Base-by-base conservation (phyloP, 768 basidiomycete species). In the Leccinum subtestaceum region DNA sequence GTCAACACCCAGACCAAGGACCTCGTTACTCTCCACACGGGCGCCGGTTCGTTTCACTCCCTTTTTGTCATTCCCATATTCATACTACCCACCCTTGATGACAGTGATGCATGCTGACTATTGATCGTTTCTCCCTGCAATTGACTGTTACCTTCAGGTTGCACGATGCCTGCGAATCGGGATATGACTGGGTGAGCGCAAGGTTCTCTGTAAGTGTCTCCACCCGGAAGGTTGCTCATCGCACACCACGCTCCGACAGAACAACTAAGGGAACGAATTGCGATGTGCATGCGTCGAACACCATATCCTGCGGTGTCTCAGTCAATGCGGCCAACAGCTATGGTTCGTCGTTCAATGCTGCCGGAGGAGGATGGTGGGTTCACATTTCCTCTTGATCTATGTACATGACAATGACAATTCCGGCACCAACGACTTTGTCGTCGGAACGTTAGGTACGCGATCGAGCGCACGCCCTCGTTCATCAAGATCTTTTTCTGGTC, bases 401-500 rank as follows among this genome's bases (percentile, higher is more conserved):
- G n/a, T 43, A 6, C 3, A 11, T 25, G 8, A 0, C 3, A 2
- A 47, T 46, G 21, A 25, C 7, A 47, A 43, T 43, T 10, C n/a
- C 15, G n/a, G 10, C 10, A 19, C 3, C 9, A 19, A 19, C 5
- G 5, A 43, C n/a, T 43, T 43, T 19, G 40, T 43, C n/a, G 27
- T 4, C 10, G 19, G 29, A 48, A 47, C n/a, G 27, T 12, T n/a
- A 67, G 74, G 74, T 80, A 78, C 63, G 78, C 71, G 1, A 64
- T 76, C 23, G 72, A 74, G 56, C 69, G 74, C 36, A 71, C 68
- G 6, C 10, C 63, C 13, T 62, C 61, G 1, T 73, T 71, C 38
- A 73, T 80, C 54, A 74, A 72, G 49, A 63, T 78, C 27, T 80
- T 71, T 64, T 79, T 76, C 58, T 79, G 79, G 77, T 64, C 71